Evolutionary conservation across 352 stramenopile species (phyloP).

Genomic region (Globisporangium heterothallicum): DNA sequence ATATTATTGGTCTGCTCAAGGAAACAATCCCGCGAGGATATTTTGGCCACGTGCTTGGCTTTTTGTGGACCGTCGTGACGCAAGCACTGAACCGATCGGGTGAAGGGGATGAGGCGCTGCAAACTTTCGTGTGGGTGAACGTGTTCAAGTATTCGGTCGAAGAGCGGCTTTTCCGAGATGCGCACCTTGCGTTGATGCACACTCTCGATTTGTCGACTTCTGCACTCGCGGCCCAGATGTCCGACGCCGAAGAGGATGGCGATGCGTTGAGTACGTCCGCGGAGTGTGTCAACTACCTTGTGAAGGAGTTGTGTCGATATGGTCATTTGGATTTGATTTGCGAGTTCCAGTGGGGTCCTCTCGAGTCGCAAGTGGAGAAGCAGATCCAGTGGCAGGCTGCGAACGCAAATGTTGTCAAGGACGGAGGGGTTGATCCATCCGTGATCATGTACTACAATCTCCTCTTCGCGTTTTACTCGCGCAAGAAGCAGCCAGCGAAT

Average conservation of each 20-base stretch:
- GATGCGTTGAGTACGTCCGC: constrained; percentile 32
- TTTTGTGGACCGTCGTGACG: constrained; percentile 61
- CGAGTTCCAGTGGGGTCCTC: constrained; percentile 59
- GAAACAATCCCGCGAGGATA: constrained; percentile 55
- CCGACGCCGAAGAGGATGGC: constrained; percentile 6
- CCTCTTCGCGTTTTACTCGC: constrained; percentile 64
- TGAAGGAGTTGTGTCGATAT: constrained; percentile 68
- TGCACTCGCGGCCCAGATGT: constrained; percentile 3
- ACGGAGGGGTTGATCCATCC: constrained; percentile 26
- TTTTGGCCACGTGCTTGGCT: constrained; percentile 49
- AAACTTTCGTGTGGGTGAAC: constrained; percentile 81
- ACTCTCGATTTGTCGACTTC: constrained; percentile 37
- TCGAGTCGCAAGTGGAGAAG: constrained; percentile 60
- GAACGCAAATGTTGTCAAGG: constrained; percentile 46
- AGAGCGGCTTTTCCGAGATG: constrained; percentile 50
- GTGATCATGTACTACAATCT: constrained; percentile 62
- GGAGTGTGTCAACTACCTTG: constrained; percentile 68
- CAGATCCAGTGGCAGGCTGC: constrained; percentile 71
- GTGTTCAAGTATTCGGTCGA: constrained; percentile 80
- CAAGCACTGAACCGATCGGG: constrained; percentile 37
- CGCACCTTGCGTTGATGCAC: constrained; percentile 71
- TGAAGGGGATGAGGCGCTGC: constrained; percentile 31
- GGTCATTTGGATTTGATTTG: constrained; percentile 64
- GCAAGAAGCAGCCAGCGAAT: constrained; percentile 57
- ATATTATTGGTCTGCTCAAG: constrained; percentile 58